Evolutionary conservation across 2,329 filamentous ascomycete genomes (phyloP), one percentile per base, ranked within the genome.

Genomic region (Cladorrhinum sp.): DNA sequence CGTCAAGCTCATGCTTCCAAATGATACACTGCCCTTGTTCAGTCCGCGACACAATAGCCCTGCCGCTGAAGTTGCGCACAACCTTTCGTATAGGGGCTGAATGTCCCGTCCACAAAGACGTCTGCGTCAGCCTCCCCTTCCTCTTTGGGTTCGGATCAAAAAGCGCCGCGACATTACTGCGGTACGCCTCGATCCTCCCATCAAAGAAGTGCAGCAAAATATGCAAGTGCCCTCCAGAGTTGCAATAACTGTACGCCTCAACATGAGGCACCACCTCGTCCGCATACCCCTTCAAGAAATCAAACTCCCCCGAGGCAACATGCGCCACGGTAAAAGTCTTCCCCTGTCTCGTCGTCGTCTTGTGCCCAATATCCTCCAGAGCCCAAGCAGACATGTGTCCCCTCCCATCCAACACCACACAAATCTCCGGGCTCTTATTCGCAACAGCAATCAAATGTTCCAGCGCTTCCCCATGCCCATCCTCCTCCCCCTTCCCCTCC

Each of bases 341-440:
- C 26, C 83, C 80, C 62, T 84, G 85, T 66, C 84, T 85, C 30
- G 81, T 79, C 66, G 84, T 85, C 30, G 81, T 79, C 70, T 88
- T 91, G 68, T 85, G 87, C 36, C 89, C 88, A 20, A 96, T 84
- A 70, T 94, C 93, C 73, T 98, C 93, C 59, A 99, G 77, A 0
- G 92, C 94, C 91, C 94, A 97, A 0, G 91, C 92, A 46, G 91
- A 92, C 89, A 98, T 91, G 66, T 88, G 87, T 1, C 94, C 94
- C 53, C 82, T 79, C n/a, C 88, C 87, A 73, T 98, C 92, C 53
- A 96, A 80, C 8, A 94, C 86, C 23, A 98, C 82, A 66, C 92
- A 95, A 2, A 99, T 85, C 72, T 99, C 95, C 0, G 93, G 91
- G 59, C 84, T 90, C 57, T 88, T 88, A 64, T 94, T 95, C 9